Evolutionary conservation across 257 asterid genomes (phyloP).

Genomic region (Solanum habrochaites): DNA sequence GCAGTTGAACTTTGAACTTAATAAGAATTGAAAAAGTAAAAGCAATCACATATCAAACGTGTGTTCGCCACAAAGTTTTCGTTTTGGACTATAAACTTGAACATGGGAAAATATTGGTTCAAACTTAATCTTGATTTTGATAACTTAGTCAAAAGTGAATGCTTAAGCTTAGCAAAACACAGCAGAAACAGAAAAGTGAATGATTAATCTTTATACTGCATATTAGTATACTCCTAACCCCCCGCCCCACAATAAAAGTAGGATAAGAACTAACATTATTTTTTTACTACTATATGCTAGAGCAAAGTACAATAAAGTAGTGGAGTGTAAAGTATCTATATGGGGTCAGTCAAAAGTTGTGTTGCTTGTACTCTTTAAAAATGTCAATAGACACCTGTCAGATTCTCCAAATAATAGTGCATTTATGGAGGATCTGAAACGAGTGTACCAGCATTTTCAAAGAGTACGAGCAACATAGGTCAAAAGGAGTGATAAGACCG

Average conservation of each 20-base stretch:
- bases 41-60: background rate
- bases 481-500: background rate
- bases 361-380: background rate
- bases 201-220: background rate
- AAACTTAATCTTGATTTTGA: background rate
- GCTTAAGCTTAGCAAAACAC: background rate
- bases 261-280: background rate
- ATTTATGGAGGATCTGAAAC: background rate
- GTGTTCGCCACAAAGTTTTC: background rate
- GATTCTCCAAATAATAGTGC: background rate
- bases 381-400: rapidly evolving
- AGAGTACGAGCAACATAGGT: background rate
- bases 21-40: background rate
- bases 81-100: background rate
- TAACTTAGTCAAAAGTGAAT: background rate
- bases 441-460: background rate
- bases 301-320: background rate
- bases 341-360: background rate
- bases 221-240: background rate
- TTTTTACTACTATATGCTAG: background rate
- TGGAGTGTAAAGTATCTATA: background rate
- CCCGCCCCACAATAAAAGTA: background rate
- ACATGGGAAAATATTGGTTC: background rate
- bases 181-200: background rate
- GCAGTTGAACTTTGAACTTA: background rate